Evolutionary conservation across 129 eudicot genomes (phyloP), one percentile per base, ranked within the genome.

Genomic region (Saposhnikovia divaricata): DNA sequence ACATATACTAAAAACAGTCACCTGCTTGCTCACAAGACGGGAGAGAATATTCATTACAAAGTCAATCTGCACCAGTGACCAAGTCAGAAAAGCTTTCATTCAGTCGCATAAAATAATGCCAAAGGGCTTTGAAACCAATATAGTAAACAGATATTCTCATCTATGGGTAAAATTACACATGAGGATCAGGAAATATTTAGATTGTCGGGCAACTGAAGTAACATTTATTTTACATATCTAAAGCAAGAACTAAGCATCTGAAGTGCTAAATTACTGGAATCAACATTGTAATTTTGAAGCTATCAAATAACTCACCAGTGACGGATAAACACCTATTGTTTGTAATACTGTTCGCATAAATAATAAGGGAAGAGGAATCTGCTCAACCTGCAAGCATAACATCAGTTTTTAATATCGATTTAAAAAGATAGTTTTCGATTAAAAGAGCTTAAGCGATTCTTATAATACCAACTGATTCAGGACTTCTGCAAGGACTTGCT

Each of bases 11-110:
- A 13, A 46, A 31, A 75, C 43, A 75, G 31, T 84, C 80, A 95
- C 98, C 96, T 95, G 99, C 85, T 96, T 96, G 93, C 79, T 96
- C 46, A 96, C 97, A 79, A 96, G 98, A 59, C 99, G 97, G 79
- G 98, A 90, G 72, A 96, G 89, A 69, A 96, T 90, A 80, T 89
- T 97, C 98, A 96, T 92, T 40, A 96, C 82, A 66, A 96, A 96
- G 79, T 89, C 97, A 75, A 92, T 97, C 99, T 96, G 90, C 81
- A 92, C 69, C 77, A 84, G 68, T 78, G 53, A 63, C 83, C 80
- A 59, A 74, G 82, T 80, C 70, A 71, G 74, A 50, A 10, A 47
- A 28, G 47, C 15, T 6, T 42, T 46, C 61, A 45, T 2, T 59
- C 72, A 63, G 25, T 25, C 27, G 6, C 46, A 37, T 6, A 63